phyloP scores from a whole-genome alignment of 176 grass and related monocot genomes.

The Musa itinerans region DNA sequence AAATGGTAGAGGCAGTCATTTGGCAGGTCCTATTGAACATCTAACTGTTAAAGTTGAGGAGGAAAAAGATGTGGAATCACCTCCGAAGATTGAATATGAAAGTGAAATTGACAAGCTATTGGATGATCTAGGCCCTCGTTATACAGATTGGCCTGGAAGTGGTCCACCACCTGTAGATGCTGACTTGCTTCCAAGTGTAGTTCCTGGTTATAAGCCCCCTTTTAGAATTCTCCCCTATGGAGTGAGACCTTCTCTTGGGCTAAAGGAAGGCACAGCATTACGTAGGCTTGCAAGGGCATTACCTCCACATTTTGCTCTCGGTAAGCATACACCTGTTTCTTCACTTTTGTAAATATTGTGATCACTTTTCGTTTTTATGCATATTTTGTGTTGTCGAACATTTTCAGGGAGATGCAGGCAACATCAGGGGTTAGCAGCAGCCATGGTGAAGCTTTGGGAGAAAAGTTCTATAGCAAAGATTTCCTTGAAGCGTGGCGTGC shows the following conservation, averaged over 20 bases:
- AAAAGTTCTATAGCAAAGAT: slow-evolving; percentile 94
- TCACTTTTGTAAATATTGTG: slow-evolving; percentile 22
- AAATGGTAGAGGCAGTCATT: slow-evolving; percentile 8
- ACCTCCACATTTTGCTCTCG: slow-evolving; percentile 93
- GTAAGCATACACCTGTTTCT: slow-evolving; percentile 31
- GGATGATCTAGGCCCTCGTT: slow-evolving; percentile 76
- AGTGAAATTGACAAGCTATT: slow-evolving; percentile 58
- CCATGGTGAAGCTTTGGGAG: slow-evolving; percentile 93
- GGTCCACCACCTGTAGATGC: slow-evolving; percentile 77
- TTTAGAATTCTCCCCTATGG: slow-evolving; percentile 73
- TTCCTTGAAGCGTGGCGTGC: slow-evolving; percentile 79
- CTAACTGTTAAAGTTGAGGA: slow-evolving; percentile 15
- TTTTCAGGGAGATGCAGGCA: slow-evolving; percentile 77
- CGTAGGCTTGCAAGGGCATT: slow-evolving; percentile 61
- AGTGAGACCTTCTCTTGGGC: slow-evolving; percentile 69
- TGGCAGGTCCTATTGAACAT: neutral
- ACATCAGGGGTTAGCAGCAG: slow-evolving; percentile 76
- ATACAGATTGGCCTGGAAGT: slow-evolving; percentile 82
- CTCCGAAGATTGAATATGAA: slow-evolving; percentile 68
- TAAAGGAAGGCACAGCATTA: slow-evolving; percentile 68
- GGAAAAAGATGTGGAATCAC: slow-evolving; percentile 22
- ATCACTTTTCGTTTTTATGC: slow-evolving; percentile 19
- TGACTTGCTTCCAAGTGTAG: slow-evolving; percentile 58
- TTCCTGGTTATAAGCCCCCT: slow-evolving; percentile 85
- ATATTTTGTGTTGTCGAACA: neutral